phyloP scores from a whole-genome alignment of 805 yeast genomes.

The Grigorovia transvaalensis region DNA sequence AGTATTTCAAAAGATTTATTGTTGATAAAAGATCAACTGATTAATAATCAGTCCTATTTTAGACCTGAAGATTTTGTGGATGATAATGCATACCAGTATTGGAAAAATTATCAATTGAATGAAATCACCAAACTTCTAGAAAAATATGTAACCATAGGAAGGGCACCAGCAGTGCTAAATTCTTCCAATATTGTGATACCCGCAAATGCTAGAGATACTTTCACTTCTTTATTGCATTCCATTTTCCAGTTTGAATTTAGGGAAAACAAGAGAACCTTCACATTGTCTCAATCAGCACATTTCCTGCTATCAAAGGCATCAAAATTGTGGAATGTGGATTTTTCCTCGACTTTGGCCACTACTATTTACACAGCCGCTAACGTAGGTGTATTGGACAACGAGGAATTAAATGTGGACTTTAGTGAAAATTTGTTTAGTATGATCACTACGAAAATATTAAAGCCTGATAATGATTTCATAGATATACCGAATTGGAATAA shows the following conservation, averaged over 20 bases:
- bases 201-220: slow-evolving; percentile 31
- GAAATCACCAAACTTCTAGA: slow-evolving; percentile 26
- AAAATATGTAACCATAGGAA: slow-evolving; percentile 7
- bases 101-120: slow-evolving; percentile 34
- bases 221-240: slow-evolving; percentile 31
- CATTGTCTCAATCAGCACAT: slow-evolving; percentile 34
- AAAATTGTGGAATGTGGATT: slow-evolving; percentile 48
- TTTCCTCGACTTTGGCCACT: slow-evolving; percentile 38
- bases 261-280: slow-evolving; percentile 5
- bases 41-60: slow-evolving; percentile 25
- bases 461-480: slow-evolving; percentile 12
- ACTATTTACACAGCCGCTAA: slow-evolving; percentile 43
- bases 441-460: slow-evolving; percentile 16
- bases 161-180: not conserved
- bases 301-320: slow-evolving; percentile 37
- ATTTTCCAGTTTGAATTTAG: slow-evolving; percentile 34
- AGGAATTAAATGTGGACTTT: slow-evolving; percentile 23
- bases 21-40: slow-evolving; percentile 4
- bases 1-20: slow-evolving; percentile 13
- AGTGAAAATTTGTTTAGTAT: slow-evolving; percentile 30
- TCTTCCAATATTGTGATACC: slow-evolving; percentile 30
- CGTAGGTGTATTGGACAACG: slow-evolving; percentile 25
- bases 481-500: slow-evolving; percentile 31
- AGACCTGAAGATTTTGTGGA: slow-evolving; percentile 30
- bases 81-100: slow-evolving; percentile 27